A percentile compares a stretch with the other conserved stretches of the same genome.
Evolutionary conservation across 2,329 filamentous ascomycete species (phyloP).

Genomic region (Amauroascus niger): DNA sequence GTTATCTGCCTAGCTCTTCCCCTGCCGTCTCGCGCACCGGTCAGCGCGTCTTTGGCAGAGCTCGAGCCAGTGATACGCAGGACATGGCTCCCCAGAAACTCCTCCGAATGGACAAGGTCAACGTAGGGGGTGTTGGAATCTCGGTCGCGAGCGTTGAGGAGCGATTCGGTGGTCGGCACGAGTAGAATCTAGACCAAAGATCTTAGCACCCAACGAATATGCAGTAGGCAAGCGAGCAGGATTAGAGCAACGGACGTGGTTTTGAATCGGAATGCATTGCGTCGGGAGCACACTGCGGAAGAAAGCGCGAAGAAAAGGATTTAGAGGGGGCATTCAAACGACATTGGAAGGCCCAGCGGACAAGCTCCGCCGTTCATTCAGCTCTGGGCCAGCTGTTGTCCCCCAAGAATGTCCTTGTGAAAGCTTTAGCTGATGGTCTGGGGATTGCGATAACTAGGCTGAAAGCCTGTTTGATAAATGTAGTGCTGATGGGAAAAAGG

Average conservation of each 20-base stretch:
- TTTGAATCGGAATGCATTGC: slow-evolving; percentile 84
- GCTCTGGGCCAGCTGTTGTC: not conserved
- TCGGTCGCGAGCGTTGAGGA: slow-evolving; percentile 77
- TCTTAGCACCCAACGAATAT: slow-evolving; percentile 14
- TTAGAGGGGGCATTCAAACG: slow-evolving; percentile 90
- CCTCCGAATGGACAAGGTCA: slow-evolving; percentile 79
- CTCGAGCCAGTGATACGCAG: slow-evolving; percentile 60
- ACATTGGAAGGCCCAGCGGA: slow-evolving; percentile 34
- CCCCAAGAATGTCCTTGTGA: not conserved
- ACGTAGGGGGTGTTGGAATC: slow-evolving; percentile 68
- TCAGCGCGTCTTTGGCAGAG: slow-evolving; percentile 43
- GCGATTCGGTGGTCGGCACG: slow-evolving; percentile 83
- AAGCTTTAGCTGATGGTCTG: too few species aligned
- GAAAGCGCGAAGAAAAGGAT: slow-evolving; percentile 96
- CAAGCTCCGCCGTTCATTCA: slow-evolving; percentile 21
- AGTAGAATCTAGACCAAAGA: slow-evolving; percentile 59
- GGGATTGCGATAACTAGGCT: too few species aligned
- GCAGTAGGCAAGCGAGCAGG: not conserved
- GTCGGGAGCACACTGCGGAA: slow-evolving; percentile 87
- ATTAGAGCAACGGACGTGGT: slow-evolving; percentile 57
- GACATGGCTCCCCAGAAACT: slow-evolving; percentile 95
- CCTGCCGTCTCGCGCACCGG: slow-evolving; percentile 71
- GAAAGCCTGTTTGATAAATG: too few species aligned
- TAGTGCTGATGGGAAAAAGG: too few species aligned
- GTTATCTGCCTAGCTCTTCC: slow-evolving; percentile 91